These are phyloP conservation scores for Anisodus tanguticus DNA, from an alignment of 257 asterid species.

Conservation along the genomic window DNA sequence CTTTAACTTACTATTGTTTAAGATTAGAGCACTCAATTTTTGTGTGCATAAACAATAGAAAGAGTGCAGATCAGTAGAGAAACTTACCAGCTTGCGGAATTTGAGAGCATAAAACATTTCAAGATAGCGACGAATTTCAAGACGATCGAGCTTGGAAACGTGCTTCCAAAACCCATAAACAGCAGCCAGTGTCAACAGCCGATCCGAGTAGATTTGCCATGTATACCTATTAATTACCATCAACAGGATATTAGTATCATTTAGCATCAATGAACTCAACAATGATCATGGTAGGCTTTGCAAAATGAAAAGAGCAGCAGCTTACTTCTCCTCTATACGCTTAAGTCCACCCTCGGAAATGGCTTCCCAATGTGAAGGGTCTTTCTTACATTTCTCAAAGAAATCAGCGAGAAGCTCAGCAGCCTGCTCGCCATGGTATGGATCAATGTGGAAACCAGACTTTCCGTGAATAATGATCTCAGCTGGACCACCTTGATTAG, in stretches of 20 bases:
- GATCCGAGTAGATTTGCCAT: constrained; percentile 88
- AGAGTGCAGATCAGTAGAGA: not conserved
- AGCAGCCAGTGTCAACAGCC: constrained; percentile 84
- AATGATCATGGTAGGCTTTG: not conserved
- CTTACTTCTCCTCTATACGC: constrained; percentile 90
- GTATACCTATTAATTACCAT: constrained; percentile 60
- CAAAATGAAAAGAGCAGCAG: not conserved
- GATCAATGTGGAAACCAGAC: constrained; percentile 98
- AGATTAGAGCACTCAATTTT: not conserved
- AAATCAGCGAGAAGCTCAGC: constrained; percentile 67
- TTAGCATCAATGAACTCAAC: not conserved
- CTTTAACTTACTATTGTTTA: not conserved
- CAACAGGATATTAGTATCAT: not conserved
- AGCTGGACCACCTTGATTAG: constrained; percentile 86
- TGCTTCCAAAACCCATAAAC: constrained; percentile 94
- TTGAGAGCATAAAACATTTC: constrained; percentile 93
- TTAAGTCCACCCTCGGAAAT: constrained; percentile 73
- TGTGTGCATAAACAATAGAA: not conserved
- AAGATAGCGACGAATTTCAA: constrained; percentile 79
- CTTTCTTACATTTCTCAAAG: constrained; percentile 72
- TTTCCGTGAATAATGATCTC: constrained; percentile 88
- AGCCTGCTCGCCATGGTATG: constrained; percentile 79
- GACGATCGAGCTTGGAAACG: constrained; percentile 85
- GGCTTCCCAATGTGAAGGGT: constrained; percentile 73
- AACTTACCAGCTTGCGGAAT: constrained; percentile 76